Conservation (phyloP, 306 rosid species). For the Castanea crenata region DNA sequence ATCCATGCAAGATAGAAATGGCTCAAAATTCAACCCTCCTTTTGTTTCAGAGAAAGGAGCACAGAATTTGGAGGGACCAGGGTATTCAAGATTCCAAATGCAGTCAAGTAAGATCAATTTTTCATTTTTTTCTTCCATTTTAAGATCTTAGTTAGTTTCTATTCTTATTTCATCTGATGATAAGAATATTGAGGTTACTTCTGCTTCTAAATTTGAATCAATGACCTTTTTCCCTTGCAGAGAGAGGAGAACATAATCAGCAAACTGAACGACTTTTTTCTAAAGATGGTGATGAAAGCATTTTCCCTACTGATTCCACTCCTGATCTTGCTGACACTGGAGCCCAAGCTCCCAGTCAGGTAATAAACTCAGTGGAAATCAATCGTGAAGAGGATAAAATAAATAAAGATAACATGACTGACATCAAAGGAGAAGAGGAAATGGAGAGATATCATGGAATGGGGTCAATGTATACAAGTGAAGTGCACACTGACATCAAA, state of each 20-base stretch:
- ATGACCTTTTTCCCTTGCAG: slow-evolving; percentile 38
- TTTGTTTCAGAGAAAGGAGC: slow-evolving; percentile 27
- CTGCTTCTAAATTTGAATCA: slow-evolving; percentile 11
- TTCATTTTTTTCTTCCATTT: neutral
- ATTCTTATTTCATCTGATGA: neutral
- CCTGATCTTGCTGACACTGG: slow-evolving; percentile 16
- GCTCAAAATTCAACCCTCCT: slow-evolving; percentile 3
- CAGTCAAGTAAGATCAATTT: slow-evolving; percentile 37
- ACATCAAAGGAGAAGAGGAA: slow-evolving; percentile 15
- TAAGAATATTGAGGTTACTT: neutral
- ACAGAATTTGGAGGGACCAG: slow-evolving; percentile 19
- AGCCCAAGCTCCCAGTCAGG: slow-evolving; percentile 11
- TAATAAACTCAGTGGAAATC: slow-evolving; percentile 6
- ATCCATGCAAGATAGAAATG: slow-evolving; percentile 20
- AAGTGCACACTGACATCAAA: slow-evolving; percentile 20
- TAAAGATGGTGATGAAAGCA: slow-evolving; percentile 2
- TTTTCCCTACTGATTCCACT: neutral
- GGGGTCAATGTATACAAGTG: slow-evolving; percentile 30
- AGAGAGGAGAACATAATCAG: slow-evolving; percentile 57
- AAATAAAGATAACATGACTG: neutral
- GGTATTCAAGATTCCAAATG: slow-evolving; percentile 38
- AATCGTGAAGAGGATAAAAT: slow-evolving; percentile 18
- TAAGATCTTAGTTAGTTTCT: neutral
- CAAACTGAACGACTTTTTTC: slow-evolving; percentile 48
- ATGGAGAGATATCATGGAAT: slow-evolving; percentile 10